A percentile compares a stretch with the other conserved stretches of the same genome.
These are phyloP conservation scores for Blastocystis sp. DNA, from an alignment of 352 stramenopile genomes.

Conservation along the genomic window DNA sequence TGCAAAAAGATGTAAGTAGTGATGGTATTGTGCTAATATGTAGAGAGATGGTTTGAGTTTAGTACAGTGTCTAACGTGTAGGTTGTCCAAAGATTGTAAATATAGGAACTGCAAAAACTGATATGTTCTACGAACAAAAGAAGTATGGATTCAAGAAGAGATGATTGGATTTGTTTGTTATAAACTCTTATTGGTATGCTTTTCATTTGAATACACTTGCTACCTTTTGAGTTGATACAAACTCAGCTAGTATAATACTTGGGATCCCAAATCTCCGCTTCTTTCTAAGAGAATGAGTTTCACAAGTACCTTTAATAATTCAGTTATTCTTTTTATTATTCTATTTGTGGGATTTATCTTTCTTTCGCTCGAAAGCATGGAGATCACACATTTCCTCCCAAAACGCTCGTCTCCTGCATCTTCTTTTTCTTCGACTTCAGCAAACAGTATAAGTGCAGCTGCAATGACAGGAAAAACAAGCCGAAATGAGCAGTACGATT, in stretches of 20 bases:
- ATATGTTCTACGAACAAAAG: conserved; percentile 98
- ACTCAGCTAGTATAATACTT: no score
- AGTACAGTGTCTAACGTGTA: conserved; percentile 71
- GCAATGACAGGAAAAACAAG: background rate
- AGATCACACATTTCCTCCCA: background rate
- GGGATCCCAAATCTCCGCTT: no score
- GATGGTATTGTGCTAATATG: background rate
- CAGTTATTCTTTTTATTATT: conserved; percentile 1
- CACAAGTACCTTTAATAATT: background rate
- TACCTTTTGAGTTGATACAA: no score
- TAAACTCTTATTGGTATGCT: no score
- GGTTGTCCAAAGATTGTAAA: conserved; percentile 99
- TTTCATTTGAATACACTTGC: no score
- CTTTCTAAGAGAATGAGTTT: no score
- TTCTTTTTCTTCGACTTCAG: background rate
- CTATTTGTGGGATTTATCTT: background rate
- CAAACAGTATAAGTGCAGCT: background rate
- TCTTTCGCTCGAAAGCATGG: background rate
- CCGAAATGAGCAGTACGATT: background rate
- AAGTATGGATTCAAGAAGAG: conserved; percentile 88
- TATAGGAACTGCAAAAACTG: conserved; percentile 76
- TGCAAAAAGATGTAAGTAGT: conserved; percentile 77
- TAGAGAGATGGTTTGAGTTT: conserved; percentile 61
- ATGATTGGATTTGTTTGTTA: conserved; percentile 65
- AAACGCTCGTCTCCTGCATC: background rate